Conservation (phyloP, 495 filamentous ascomycete species). For the Aspergillus cavernicola region DNA sequence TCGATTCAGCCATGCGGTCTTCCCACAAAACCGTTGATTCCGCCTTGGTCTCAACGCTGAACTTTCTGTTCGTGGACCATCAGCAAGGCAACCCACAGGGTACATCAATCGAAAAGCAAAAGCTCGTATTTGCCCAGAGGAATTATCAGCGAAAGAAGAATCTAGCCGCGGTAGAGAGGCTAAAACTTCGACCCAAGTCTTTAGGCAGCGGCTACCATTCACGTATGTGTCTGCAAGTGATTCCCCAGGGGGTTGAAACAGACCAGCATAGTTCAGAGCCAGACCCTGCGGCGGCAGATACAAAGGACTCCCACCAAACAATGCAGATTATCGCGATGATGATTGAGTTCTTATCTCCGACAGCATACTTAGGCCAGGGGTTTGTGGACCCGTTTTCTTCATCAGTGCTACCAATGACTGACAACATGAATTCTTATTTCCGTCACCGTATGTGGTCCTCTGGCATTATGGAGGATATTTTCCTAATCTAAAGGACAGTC, state of each 20-base stretch:
- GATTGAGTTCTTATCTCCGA: not conserved
- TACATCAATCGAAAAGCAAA: not conserved
- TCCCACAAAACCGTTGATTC: not conserved
- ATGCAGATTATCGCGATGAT: not conserved
- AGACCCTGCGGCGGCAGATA: no score
- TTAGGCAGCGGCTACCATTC: not conserved
- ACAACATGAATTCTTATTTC: conserved; percentile 8
- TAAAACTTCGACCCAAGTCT: not conserved
- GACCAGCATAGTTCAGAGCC: no score
- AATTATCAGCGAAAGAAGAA: conserved; percentile 4
- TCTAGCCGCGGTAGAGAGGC: conserved; percentile 5
- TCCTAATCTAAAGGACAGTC: not conserved
- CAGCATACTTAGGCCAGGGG: conserved; percentile 1
- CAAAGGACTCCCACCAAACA: not conserved
- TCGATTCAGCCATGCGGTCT: no score
- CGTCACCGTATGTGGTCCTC: conserved; percentile 1
- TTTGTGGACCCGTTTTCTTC: conserved; percentile 6
- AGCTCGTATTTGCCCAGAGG: not conserved
- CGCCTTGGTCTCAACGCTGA: no score
- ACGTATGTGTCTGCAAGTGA: not conserved
- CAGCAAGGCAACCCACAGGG: no score
- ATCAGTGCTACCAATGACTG: not conserved
- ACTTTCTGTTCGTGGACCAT: no score
- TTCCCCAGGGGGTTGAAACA: not conserved
- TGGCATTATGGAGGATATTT: not conserved